These are phyloP conservation scores for Mycena galericulata DNA, from an alignment of 768 basidiomycete species.

Conservation along the genomic window DNA sequence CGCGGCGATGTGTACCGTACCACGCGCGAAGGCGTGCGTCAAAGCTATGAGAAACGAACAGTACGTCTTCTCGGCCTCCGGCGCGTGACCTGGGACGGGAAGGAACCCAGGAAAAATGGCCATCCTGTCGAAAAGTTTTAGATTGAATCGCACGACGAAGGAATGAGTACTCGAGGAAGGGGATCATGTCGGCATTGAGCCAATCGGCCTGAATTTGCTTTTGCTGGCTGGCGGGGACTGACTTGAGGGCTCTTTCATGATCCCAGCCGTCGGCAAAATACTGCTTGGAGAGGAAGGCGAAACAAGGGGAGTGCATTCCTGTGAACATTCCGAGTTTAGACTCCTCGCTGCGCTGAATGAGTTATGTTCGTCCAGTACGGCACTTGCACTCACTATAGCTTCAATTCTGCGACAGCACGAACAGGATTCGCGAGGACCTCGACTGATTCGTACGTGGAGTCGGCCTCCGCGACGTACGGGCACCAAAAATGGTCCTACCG, in stretches of 20 bases:
- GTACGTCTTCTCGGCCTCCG: slow-evolving; percentile 40
- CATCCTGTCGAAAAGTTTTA: not conserved
- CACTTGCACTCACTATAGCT: not conserved
- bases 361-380: not conserved
- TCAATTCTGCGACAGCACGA: slow-evolving; percentile 10
- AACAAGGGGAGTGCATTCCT: slow-evolving; percentile 16
- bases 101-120: slow-evolving; percentile 27
- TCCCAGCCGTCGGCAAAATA: slow-evolving; percentile 4
- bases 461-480: not conserved
- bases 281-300: slow-evolving; percentile 26
- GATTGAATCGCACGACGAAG: not conserved
- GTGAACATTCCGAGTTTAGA: slow-evolving; percentile 22
- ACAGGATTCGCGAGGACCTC: slow-evolving; percentile 17
- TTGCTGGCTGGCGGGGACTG: not conserved
- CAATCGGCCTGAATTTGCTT: slow-evolving; percentile 11
- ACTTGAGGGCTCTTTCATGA: not conserved
- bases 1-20: slow-evolving; percentile 56
- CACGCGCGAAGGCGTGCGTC: slow-evolving; percentile 54
- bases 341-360: not conserved
- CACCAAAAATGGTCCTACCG: slow-evolving; percentile 2
- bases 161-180: slow-evolving; percentile 32
- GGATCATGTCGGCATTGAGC: slow-evolving; percentile 19
- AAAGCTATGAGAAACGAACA: slow-evolving; percentile 35
- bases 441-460: slow-evolving; percentile 12
- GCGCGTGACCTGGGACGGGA: not conserved